A percentile compares a stretch with the other conserved stretches of the same genome.
Conservation (phyloP, 306 rosid species). For the Dryas drummondii region DNA sequence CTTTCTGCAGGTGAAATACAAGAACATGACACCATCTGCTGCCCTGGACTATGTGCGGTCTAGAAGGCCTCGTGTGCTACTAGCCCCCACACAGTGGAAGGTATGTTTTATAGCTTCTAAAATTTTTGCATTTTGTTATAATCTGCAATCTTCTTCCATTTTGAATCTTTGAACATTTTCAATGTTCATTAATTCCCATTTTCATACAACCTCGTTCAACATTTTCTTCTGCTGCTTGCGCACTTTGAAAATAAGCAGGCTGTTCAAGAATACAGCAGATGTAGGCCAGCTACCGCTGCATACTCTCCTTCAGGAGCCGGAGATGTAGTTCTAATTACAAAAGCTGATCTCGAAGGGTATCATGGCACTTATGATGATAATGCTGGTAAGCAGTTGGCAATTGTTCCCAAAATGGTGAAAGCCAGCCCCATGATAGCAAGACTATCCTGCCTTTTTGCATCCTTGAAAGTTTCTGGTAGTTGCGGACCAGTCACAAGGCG, state of each 20-base stretch:
- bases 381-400: constrained; percentile 55
- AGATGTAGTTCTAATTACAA: constrained; percentile 83
- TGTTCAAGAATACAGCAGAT: constrained; percentile 71
- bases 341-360: constrained; percentile 95
- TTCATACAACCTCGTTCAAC: background rate
- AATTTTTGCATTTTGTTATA: background rate
- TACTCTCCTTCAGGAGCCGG: constrained; percentile 80
- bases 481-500: constrained; percentile 56
- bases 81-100: constrained; percentile 96
- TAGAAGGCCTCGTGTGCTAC: constrained; percentile 82
- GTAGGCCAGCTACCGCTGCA: constrained; percentile 34
- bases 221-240: constrained; percentile 19
- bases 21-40: constrained; percentile 78
- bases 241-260: constrained; percentile 52
- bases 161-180: background rate
- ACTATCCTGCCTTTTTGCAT: constrained; percentile 78
- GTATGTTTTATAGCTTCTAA: constrained; percentile 27
- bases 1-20: constrained; percentile 68
- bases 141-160: background rate
- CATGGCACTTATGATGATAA: constrained; percentile 41
- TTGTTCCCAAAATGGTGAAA: constrained; percentile 55
- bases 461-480: constrained; percentile 65
- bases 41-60: constrained; percentile 88
- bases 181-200: background rate
- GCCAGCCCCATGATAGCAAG: constrained; percentile 77